Base-by-base conservation (phyloP, 139 green algal species). In the Tetraselmis striata region DNA sequence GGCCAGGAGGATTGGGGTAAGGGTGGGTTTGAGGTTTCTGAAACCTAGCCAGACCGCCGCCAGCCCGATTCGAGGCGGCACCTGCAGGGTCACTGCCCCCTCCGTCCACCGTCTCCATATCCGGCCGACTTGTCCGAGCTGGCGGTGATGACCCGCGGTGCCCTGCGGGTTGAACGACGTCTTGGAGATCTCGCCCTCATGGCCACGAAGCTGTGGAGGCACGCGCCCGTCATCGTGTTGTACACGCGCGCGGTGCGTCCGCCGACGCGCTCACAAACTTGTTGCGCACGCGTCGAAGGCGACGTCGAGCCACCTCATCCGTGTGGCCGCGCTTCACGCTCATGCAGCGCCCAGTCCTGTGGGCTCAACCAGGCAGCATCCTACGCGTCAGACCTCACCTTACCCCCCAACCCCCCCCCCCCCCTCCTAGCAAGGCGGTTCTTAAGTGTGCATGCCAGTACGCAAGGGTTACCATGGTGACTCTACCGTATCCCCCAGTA, bases 101-200 rank as follows among this genome's bases (percentile, higher is more conserved):
- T 67, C 45, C 45, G 18, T n/a, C n/a, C 78, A 0, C 81, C 45
- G 45, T 67, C 45, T n/a, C 45, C 45, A 67, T 67, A 67, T 67
- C 45, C 45, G 45, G 45, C 45, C 45, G 45, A 67, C 84, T 88
- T 87, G 87, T 95, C 91, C 1, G 78, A 88, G 30, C 84, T 90
- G 23, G 91, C 91, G 0, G 90, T 93, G 79, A 94, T 86, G 0
- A 93, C 78, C 1, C 84, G 86, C 24, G n/a, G 86, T 93, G 2
- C 89, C 90, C 82, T 92, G 91, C 28, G 90, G 92, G 83, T 94
- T 94, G 91, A 94, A 95, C 0, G 84, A 59, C 30, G 92, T 90
- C 85, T 95, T 95, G 82, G 84, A 91, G 77, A 94, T 93, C 87
- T 95, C 92, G 0, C 89, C 88, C 75, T 90, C 85, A 32, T 95